phyloP scores from a whole-genome alignment of 1,284 basidiomycete species.

The Cryptococcus jaspeensis region DNA sequence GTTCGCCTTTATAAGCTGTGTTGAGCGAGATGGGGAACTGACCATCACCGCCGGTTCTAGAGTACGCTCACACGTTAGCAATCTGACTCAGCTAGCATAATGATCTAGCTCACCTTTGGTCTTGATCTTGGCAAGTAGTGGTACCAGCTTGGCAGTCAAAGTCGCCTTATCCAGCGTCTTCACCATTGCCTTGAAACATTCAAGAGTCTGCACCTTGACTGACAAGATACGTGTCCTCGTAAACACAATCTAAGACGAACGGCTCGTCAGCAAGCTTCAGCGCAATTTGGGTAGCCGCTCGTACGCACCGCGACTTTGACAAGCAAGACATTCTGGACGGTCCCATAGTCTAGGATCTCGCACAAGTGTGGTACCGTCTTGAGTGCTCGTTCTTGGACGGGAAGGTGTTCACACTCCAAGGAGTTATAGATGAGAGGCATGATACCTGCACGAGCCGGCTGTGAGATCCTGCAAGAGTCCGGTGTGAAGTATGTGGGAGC shows the following conservation, averaged over 20 bases:
- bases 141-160: slow-evolving; percentile 91
- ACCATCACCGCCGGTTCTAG: slow-evolving; percentile 87
- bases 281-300: neutral
- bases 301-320: slow-evolving; percentile 77
- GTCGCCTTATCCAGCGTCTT: slow-evolving; percentile 88
- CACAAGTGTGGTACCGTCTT: slow-evolving; percentile 81
- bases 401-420: slow-evolving; percentile 83
- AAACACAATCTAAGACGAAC: slow-evolving; percentile 67
- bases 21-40: slow-evolving; percentile 21
- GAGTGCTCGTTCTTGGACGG: slow-evolving; percentile 88
- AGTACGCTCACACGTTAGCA: slow-evolving; percentile 5
- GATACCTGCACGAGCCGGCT: slow-evolving; percentile 62
- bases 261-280: neutral
- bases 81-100: neutral
- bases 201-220: slow-evolving; percentile 84
- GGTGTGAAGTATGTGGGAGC: slow-evolving; percentile 36
- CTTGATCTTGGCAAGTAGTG: slow-evolving; percentile 87
- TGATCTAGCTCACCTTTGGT: slow-evolving; percentile 61
- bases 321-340: slow-evolving; percentile 80
- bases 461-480: slow-evolving; percentile 3
- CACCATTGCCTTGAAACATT: slow-evolving; percentile 88
- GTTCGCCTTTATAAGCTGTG: neutral
- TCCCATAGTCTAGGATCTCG: slow-evolving; percentile 89
- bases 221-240: slow-evolving; percentile 80
- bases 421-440: slow-evolving; percentile 93